Evolutionary conservation across 768 basidiomycete species (phyloP).

Genomic region (Filobasidium wieringae): DNA sequence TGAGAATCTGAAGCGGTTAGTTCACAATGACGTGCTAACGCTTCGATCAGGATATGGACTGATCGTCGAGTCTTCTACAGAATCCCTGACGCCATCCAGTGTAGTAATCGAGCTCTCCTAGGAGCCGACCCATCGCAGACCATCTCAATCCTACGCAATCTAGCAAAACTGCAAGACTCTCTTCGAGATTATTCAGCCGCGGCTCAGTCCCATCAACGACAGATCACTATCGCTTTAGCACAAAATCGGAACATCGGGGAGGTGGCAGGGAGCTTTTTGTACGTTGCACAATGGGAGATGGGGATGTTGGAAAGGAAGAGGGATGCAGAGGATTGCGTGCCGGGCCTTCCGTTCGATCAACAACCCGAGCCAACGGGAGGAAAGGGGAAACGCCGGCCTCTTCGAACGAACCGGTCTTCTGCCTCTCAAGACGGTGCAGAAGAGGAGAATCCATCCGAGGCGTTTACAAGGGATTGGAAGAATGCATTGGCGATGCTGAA

Average conservation of each 20-base stretch:
- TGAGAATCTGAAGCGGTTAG: constrained; percentile 74
- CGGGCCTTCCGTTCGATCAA: not conserved
- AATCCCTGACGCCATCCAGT: constrained; percentile 76
- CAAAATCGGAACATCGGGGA: constrained; percentile 60
- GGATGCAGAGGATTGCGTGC: not conserved
- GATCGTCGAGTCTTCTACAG: constrained; percentile 43
- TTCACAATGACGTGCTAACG: constrained; percentile 1
- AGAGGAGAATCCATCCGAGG: constrained; percentile 37
- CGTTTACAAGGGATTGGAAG: constrained; percentile 47
- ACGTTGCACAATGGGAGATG: constrained; percentile 69
- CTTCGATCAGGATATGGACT: no score
- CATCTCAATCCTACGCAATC: constrained; percentile 29
- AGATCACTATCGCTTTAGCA: constrained; percentile 25
- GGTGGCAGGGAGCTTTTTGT: constrained; percentile 70
- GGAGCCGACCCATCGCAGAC: constrained; percentile 35
- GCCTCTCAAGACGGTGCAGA: not conserved
- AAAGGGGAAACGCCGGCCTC: not conserved
- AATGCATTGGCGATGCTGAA: constrained; percentile 65
- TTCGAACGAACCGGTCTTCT: no score
- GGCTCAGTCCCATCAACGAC: constrained; percentile 54
- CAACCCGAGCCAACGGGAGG: not conserved
- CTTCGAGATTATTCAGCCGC: constrained; percentile 14
- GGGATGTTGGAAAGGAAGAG: constrained; percentile 12
- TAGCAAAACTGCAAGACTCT: constrained; percentile 29
- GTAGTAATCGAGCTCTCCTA: constrained; percentile 70